Percentiles rank a stretch among this genome's conserved stretches.
phyloP scores from a whole-genome alignment of 192 early-diverging fungal species.

The Coemansia sp. region DNA sequence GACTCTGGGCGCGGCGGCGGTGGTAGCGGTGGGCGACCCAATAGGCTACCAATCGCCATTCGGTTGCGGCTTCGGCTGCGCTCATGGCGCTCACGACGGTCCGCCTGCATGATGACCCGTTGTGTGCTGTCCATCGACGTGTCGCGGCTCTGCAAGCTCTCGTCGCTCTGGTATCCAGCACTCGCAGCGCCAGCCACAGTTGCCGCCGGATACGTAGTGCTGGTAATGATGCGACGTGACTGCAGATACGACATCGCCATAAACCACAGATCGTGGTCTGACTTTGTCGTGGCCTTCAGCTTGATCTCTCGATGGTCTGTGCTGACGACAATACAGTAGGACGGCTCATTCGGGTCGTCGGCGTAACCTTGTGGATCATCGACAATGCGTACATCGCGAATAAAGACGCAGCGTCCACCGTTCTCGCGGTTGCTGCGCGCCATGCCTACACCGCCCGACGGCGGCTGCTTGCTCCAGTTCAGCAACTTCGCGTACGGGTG shows the following conservation, averaged over 20 bases:
- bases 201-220: slow-evolving; percentile 36
- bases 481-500: slow-evolving; percentile 77
- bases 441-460: slow-evolving; percentile 40
- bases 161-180: slow-evolving; percentile 29
- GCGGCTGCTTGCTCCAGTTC: slow-evolving; percentile 71
- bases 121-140: slow-evolving; percentile 35
- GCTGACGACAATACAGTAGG: slow-evolving; percentile 63
- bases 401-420: slow-evolving; percentile 60
- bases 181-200: neutral
- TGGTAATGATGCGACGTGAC: slow-evolving; percentile 52
- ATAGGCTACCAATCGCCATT: slow-evolving; percentile 4
- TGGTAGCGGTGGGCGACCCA: slow-evolving; percentile 16
- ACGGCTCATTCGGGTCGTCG: slow-evolving; percentile 45
- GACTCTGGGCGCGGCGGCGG: neutral
- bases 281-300: slow-evolving; percentile 64
- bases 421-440: slow-evolving; percentile 31
- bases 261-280: slow-evolving; percentile 73
- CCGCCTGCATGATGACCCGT: slow-evolving; percentile 34
- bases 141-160: slow-evolving; percentile 38
- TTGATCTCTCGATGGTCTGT: slow-evolving; percentile 74
- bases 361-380: slow-evolving; percentile 40
- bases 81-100: slow-evolving; percentile 36
- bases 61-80: slow-evolving; percentile 45
- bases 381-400: slow-evolving; percentile 61
- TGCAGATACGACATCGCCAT: slow-evolving; percentile 59